Evolutionary conservation across 371 early-diverging fungal species (phyloP), one percentile per base, ranked within the genome.

Genomic region (Choanephora cucurbitarum): DNA sequence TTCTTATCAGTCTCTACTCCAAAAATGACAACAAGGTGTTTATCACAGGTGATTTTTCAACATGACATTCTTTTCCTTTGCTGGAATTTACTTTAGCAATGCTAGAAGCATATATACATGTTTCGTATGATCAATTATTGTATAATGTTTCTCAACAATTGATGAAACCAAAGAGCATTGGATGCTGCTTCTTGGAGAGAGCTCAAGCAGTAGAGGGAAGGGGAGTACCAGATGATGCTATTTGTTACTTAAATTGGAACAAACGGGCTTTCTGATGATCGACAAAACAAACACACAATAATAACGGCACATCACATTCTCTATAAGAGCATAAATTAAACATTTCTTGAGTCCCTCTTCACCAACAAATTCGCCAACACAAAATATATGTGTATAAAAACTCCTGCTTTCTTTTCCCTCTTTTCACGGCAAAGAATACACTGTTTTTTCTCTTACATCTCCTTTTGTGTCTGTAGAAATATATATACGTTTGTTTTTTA

Each of bases 281-380:
- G 34, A 49, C 49, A 49, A 23, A 18, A 39, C 19, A 49, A 22
- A 17, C 19, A 34, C 18, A 45, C 28, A 28, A 28, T 28, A 28
- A 31, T 24, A 13, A 46, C n/a, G 48, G 39, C 39, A 19, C 49
- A 49, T 49, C 13, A 52, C 59, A 58, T 58, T 58, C 59, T 58
- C 52, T 47, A 47, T 52, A 52, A 59, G 22, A 59, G 49, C 49
- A 59, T 59, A 59, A 59, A 59, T 59, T 59, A 59, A 58, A 59
- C 53, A 59, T 59, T 52, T 59, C 42, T 59, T 41, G 59, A 40
- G 40, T 48, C 40, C 47, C 55, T 39, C 23, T 37, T 14, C 14
- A 37, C 37, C 2, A 37, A 37, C 14, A 37, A 37, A 37, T 37
- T 37, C 14, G 10, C 1, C 37, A 37, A 14, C 9, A 37, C 9